Evolutionary conservation across 805 yeast genomes (phyloP).

Genomic region (Saccharomycopsis selenospora): DNA sequence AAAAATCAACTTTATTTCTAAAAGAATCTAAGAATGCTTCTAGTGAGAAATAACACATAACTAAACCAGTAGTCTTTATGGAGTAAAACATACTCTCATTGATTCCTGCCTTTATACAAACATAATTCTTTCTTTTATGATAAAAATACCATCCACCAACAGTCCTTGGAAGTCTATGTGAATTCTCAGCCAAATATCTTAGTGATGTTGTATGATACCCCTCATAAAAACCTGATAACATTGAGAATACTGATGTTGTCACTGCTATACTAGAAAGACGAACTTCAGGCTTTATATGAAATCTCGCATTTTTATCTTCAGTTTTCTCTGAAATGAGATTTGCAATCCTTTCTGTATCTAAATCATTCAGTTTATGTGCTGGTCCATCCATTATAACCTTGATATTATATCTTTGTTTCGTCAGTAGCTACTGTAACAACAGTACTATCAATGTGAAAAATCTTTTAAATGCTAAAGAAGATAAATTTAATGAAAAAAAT

Average conservation of each 20-base stretch:
- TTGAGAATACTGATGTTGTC: slow-evolving; percentile 38
- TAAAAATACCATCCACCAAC: slow-evolving; percentile 86
- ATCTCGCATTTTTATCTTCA: slow-evolving; percentile 30
- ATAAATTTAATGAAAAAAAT: too few species aligned
- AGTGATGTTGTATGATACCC: slow-evolving; percentile 53
- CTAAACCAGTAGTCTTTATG: slow-evolving; percentile 36
- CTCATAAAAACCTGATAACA: slow-evolving; percentile 47
- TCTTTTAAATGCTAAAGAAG: too few species aligned
- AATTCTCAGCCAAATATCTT: slow-evolving; percentile 67
- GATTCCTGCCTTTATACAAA: slow-evolving; percentile 52
- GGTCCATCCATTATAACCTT: slow-evolving; percentile 1
- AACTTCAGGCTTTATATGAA: slow-evolving; percentile 42
- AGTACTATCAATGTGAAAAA: too few species aligned
- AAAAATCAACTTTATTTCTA: slow-evolving; percentile 49
- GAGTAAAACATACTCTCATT: slow-evolving; percentile 39
- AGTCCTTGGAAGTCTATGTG: slow-evolving; percentile 70
- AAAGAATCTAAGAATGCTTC: slow-evolving; percentile 56
- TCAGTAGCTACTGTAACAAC: too few species aligned
- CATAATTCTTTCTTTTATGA: slow-evolving; percentile 76
- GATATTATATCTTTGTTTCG: too few species aligned
- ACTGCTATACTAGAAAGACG: slow-evolving; percentile 38
- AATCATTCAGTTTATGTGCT: neutral
- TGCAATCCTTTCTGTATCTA: neutral
- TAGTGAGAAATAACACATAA: slow-evolving; percentile 45
- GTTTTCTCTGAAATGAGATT: slow-evolving; percentile 8